Evolutionary conservation across 805 yeast species (phyloP), one percentile per base, ranked within the genome.

Genomic region (Metschnikowia orientalis): DNA sequence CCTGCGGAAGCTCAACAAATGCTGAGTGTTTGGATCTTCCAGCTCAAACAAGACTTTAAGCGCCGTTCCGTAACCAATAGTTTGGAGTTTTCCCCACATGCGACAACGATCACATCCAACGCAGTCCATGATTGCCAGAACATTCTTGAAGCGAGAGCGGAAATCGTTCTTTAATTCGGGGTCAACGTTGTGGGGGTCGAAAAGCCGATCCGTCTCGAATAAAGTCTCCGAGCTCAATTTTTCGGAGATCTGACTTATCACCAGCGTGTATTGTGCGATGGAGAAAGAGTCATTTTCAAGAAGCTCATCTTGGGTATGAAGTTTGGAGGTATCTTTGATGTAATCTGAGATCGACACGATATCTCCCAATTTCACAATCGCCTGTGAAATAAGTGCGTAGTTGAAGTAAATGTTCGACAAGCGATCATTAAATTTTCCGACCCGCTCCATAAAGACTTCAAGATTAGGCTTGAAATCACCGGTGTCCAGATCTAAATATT

Each of bases 71-170:
- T 92, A 92, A 13, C 99, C 99, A 10, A 92, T 86, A 2, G 95
- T 87, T 64, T 92, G 98, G 18, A 92, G 75, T 59, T 92, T 92
- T 7, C 98, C 98, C 99, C 99, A 92, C 60, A 92, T 68, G 51
- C 97, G 75, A 59, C 99, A 92, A 54, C 97, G 73, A 56, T 92
- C 98, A 66, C 99, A 92, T 23, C 95, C 97, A 24, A 92, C 97
- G 64, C 99, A 92, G 57, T 90, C 96, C 97, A 92, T 92, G 26
- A 92, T 77, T 31, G 85, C 81, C 13, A 95, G 80, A 15, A 92
- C 94, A 54, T 92, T 92, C 52, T 78, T 80, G 58, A 92, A 94
- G 32, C 95, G 80, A 23, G 73, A 60, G 41, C 90, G 74, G 63
- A 92, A 89, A 49, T 92, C 97, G 42, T 81, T 80, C 50, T 92